Evolutionary conservation across 768 basidiomycete species (phyloP), one percentile per base, ranked within the genome.

Genomic region (Rhodotorula sphaerocarpa): DNA sequence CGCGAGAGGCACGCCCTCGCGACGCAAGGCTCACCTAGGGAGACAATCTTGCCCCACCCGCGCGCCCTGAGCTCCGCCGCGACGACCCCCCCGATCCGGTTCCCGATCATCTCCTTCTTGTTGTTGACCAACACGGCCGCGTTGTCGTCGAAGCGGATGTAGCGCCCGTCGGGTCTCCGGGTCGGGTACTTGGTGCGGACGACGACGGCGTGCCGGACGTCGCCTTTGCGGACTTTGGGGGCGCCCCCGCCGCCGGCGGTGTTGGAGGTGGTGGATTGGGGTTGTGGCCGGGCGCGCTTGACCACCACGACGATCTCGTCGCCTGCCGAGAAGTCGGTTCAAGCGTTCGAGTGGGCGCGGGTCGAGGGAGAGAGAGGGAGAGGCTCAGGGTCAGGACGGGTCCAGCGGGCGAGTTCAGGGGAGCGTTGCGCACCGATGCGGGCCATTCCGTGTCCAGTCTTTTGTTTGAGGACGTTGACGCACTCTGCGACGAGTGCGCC

Each of bases 261-360:
- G 15, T 7, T 4, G 2, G 46, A n/a, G 2, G 33, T 28, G 51
- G 67, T 7, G 72, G 64, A 12, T 84, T 80, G 9, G 91, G 36
- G 36, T 39, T 39, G 36, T 39, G 36, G 90, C 20, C 91, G 83
- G 6, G 93, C 92, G 59, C 84, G 83, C 74, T 95, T 89, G 63
- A 97, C 85, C 59, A 97, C 90, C 60, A 90, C 90, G 69, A 93
- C 90, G 64, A 95, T 90, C 75, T 93, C 90, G 77, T 96, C 92
- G 50, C 92, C 92, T 76, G 64, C 1, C 21, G 45, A 23, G 41
- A 15, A 30, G 44, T 23, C 27, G 23, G 0, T 6, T 7, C n/a
- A n/a, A n/a, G n/a, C n/a, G n/a, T n/a, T n/a, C n/a, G n/a, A n/a
- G 30, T 21, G 15, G 12, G 14, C 30, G 3, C 1, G 16, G n/a